Evolutionary conservation across 345 rosid species (phyloP).

Genomic region (Eucalyptus curtisii): DNA sequence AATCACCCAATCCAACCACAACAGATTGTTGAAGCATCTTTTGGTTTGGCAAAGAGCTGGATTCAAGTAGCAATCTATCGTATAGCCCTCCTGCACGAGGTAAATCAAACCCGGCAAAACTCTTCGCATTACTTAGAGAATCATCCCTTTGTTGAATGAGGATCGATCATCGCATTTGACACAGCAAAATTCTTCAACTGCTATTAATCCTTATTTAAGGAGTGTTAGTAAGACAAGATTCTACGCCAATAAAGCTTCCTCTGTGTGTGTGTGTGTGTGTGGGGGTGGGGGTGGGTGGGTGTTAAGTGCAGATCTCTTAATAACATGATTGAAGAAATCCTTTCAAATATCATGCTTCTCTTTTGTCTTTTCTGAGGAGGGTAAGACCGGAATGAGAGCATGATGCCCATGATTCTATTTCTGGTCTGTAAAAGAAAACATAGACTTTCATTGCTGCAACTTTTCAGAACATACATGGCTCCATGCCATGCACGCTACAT

Average conservation of each 20-base stretch:
- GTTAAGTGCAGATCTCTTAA: not conserved
- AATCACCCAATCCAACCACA: not conserved
- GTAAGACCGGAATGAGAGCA: not conserved
- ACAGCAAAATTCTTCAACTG: not conserved
- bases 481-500: not conserved
- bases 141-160: not conserved
- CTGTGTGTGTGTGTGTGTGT: rapidly evolving
- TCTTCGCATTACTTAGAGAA: not conserved
- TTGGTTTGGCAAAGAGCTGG: not conserved
- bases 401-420: not conserved
- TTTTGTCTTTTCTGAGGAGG: not conserved
- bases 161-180: not conserved
- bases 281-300: not conserved
- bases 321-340: not conserved
- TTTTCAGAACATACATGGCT: not conserved
- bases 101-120: not conserved
- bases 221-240: not conserved
- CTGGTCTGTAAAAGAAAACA: not conserved
- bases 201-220: not conserved
- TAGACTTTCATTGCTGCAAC: not conserved
- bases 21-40: not conserved
- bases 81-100: not conserved
- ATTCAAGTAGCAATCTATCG: not conserved
- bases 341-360: not conserved
- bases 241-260: not conserved